Conservation (phyloP, 2,329 filamentous ascomycete species). For the Cladosporium sp. region DNA sequence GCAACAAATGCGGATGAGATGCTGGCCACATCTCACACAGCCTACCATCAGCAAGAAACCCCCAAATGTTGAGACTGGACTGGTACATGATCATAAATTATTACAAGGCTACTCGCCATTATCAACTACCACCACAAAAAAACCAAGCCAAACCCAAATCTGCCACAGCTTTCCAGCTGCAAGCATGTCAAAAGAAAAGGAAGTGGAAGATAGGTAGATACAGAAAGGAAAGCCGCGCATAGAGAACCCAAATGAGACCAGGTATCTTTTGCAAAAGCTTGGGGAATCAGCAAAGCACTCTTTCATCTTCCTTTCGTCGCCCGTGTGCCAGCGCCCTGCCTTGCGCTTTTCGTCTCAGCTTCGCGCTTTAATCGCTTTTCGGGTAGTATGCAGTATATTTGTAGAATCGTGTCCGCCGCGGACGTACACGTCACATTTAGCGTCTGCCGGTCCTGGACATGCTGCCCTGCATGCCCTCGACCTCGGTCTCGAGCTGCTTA, state of each 20-base stretch:
- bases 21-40: not conserved
- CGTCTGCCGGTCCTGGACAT: slow-evolving; percentile 38
- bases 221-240: slow-evolving; percentile 3
- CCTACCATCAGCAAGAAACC: not conserved
- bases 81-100: slow-evolving; percentile 11
- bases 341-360: not conserved
- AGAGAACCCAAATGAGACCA: slow-evolving; percentile 12
- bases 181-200: not conserved
- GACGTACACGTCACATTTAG: slow-evolving; percentile 21
- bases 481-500: slow-evolving; percentile 87
- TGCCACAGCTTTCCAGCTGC: not conserved
- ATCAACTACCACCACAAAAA: slow-evolving; percentile 3
- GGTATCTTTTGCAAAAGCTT: slow-evolving; percentile 18
- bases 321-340: not conserved
- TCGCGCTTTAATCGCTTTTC: not conserved
- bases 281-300: slow-evolving; percentile 1
- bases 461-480: slow-evolving; percentile 78
- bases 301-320: not conserved
- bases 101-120: slow-evolving; percentile 19
- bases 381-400: not conserved
- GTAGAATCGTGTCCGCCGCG: slow-evolving; percentile 1
- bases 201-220: slow-evolving; percentile 6
- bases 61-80: not conserved
- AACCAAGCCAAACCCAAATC: not conserved
- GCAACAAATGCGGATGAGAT: not conserved